A percentile compares a stretch with the other conserved stretches of the same genome.
Conservation (phyloP, 2,329 filamentous ascomycete species). For the Apiospora malaysiana region DNA sequence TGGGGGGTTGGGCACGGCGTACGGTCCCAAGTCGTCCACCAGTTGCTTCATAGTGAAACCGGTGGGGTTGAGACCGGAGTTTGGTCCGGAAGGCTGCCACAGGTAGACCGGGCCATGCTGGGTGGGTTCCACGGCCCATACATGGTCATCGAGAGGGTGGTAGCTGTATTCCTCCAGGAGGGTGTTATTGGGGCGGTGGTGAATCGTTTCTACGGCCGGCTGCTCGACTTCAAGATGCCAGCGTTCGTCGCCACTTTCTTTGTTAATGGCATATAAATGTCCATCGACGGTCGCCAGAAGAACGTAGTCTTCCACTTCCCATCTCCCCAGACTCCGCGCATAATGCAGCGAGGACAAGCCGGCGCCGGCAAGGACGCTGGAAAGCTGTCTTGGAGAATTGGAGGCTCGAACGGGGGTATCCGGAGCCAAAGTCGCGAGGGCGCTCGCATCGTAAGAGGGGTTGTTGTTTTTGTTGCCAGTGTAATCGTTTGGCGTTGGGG, state of each 20-base stretch:
- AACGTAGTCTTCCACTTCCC: slow-evolving; percentile 99
- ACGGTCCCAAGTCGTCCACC: slow-evolving; percentile 82
- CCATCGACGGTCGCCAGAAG: slow-evolving; percentile 99
- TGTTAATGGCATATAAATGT: slow-evolving; percentile 89
- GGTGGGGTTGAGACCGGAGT: slow-evolving; percentile 67
- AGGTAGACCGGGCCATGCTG: slow-evolving; percentile 87
- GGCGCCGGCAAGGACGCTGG: slow-evolving; percentile 59
- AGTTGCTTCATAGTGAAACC: slow-evolving; percentile 82
- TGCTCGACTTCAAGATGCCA: slow-evolving; percentile 87
- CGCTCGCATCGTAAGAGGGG: slow-evolving; percentile 76
- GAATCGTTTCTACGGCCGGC: slow-evolving; percentile 89
- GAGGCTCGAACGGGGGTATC: slow-evolving; percentile 94
- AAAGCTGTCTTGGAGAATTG: slow-evolving; percentile 70
- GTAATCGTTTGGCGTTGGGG: slow-evolving; percentile 21
- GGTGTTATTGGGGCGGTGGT: slow-evolving; percentile 75
- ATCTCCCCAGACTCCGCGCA: slow-evolving; percentile 98
- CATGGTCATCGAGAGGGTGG: slow-evolving; percentile 77
- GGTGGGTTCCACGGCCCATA: slow-evolving; percentile 95
- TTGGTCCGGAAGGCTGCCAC: slow-evolving; percentile 71
- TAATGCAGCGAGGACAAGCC: slow-evolving; percentile 81
- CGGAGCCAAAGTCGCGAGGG: slow-evolving; percentile 98
- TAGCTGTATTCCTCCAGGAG: slow-evolving; percentile 60
- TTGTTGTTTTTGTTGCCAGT: slow-evolving; percentile 15
- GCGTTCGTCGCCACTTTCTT: slow-evolving; percentile 80
- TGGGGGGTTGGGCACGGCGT: slow-evolving; percentile 74